These are phyloP conservation scores for Trypanosoma avium DNA, from an alignment of 208 protist species.

Conservation along the genomic window DNA sequence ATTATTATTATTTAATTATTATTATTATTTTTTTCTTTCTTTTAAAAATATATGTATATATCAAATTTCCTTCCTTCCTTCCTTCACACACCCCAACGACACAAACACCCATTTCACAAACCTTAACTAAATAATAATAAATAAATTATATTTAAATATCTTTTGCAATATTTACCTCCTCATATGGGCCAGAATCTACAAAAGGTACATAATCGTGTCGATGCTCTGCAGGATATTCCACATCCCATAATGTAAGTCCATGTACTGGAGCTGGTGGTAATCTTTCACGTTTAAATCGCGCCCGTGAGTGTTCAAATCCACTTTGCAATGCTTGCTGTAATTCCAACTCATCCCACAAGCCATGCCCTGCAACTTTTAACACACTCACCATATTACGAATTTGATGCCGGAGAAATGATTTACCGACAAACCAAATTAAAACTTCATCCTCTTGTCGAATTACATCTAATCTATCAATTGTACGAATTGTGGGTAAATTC, in stretches of 20 bases:
- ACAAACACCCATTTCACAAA: too few species aligned
- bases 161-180: slow-evolving; percentile 51
- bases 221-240: slow-evolving; percentile 75
- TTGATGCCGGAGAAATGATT: slow-evolving; percentile 85
- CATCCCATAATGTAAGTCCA: slow-evolving; percentile 87
- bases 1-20: background rate
- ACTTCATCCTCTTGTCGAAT: slow-evolving; percentile 89
- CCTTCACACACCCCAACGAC: too few species aligned
- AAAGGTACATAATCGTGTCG: slow-evolving; percentile 60
- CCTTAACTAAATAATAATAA: background rate
- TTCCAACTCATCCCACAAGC: slow-evolving; percentile 84
- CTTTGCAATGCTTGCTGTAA: slow-evolving; percentile 66
- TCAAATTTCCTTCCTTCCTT: too few species aligned
- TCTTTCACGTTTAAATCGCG: slow-evolving; percentile 63
- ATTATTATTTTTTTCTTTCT: too few species aligned
- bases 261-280: slow-evolving; percentile 74
- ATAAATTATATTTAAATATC: slow-evolving; percentile 32
- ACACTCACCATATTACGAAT: slow-evolving; percentile 88
- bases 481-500: slow-evolving; percentile 82
- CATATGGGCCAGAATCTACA: slow-evolving; percentile 78
- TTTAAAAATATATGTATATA: too few species aligned
- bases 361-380: slow-evolving; percentile 72
- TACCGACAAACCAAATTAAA: slow-evolving; percentile 82
- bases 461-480: slow-evolving; percentile 77
- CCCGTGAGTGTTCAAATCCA: slow-evolving; percentile 78